Evolutionary conservation across 2,329 filamentous ascomycete genomes (phyloP).

Genomic region (Scedosporium boydii): DNA sequence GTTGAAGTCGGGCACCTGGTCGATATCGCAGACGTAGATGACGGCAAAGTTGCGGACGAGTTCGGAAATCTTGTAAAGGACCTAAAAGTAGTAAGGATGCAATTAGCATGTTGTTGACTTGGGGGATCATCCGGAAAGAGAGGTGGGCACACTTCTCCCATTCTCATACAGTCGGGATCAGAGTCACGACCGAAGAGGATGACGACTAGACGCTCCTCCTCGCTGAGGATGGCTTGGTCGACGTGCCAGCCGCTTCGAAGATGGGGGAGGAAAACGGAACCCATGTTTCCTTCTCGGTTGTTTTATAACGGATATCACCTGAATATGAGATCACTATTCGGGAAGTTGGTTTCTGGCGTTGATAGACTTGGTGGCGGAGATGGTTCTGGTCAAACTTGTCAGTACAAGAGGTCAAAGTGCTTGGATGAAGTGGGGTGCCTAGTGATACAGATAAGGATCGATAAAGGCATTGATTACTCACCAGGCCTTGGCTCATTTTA

Average conservation of each 20-base stretch:
- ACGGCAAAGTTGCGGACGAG: conserved; percentile 87
- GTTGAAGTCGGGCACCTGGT: conserved; percentile 87
- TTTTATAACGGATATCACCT: background rate
- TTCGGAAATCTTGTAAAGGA: conserved; percentile 89
- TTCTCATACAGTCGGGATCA: conserved; percentile 57
- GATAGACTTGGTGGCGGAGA: background rate
- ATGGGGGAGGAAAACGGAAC: conserved; percentile 87
- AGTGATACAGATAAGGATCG: background rate
- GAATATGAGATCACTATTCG: background rate
- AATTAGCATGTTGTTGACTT: background rate
- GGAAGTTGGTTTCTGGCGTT: background rate
- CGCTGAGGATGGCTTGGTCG: conserved; percentile 84
- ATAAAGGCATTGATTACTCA: background rate
- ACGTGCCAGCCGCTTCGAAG: conserved; percentile 93
- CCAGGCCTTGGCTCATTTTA: background rate
- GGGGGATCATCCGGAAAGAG: too few species aligned
- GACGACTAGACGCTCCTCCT: conserved; percentile 86
- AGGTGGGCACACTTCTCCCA: conserved; percentile 7
- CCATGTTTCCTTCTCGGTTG: conserved; percentile 31
- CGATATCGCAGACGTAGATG: conserved; percentile 90
- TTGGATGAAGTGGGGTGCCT: background rate
- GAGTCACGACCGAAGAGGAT: conserved; percentile 88
- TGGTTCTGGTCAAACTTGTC: background rate
- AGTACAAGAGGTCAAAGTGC: background rate
- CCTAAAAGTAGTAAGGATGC: conserved; percentile 53